Base-by-base conservation (phyloP, 306 rosid species). In the Arachis hypogaea region DNA sequence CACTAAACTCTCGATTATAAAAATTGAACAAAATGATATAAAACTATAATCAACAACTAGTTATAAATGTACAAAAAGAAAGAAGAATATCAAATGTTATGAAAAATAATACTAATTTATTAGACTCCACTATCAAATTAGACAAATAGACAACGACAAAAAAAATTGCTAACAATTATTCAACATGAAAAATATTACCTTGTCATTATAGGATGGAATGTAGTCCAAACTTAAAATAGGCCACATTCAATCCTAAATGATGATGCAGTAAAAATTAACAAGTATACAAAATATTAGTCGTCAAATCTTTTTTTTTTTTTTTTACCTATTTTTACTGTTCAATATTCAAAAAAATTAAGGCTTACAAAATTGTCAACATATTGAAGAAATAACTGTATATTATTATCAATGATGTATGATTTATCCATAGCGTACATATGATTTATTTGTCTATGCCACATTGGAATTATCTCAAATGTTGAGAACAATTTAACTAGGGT, bases 361-460 rank as follows among this genome's bases (percentile, higher is more conserved):
- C 7, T 33, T 60, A 65, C 51, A 29, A 22, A 72, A 41, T 36
- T 64, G 28, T 7, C 12, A 36, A 41, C 30, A 71, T 30, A 7
- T 43, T 66, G 51, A 36, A 59, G 61, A 70, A 8, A 54, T 67
- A 6, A 18, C 36, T 69, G 28, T 54, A 70, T 9, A 71, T 14
- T 22, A 71, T 14, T 22, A 73, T 77, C 43, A 45, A 69, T 47
- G 66, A 18, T 44, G 63, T 18, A 56, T 51, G 49, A 78, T 89
- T 81, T 81, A 94, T 96, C 93, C 16, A 83, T 43, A 94, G 92
- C 80, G 97, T 96, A 71, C 88, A 94, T n/a, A 91, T 73, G 77
- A 94, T 1, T 18, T 18, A 18, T 18, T 18, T 18, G 22, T 18
- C 22, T 18, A 18, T 18, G 1, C 22, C 22, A 18, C 22, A 18